Evolutionary conservation across 345 rosid species (phyloP), one percentile per base, ranked within the genome.

Genomic region (Eucalyptus regnans): DNA sequence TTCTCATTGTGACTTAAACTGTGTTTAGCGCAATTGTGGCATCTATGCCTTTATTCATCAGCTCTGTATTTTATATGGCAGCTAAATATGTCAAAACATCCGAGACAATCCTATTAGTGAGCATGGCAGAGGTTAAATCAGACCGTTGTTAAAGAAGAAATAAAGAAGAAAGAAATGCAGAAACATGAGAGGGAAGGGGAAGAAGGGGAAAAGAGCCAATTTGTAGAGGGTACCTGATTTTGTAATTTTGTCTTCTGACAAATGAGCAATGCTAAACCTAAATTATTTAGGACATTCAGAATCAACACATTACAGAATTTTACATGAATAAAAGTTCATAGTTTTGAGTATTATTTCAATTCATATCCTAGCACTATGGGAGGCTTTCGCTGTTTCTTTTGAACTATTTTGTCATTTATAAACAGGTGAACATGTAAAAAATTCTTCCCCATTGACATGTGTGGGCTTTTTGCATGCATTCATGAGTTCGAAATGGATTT

Each of bases 21-120:
- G 9, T 50, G 31, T 41, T 9, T 11, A 12, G 33, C 49, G 92
- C 93, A 98, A 98, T 97, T 84, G 87, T 87, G 90, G 97, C 97
- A 86, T 90, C 89, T 1, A 90, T 94, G 92, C 95, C 96, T 62
- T 90, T 60, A 80, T 87, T 54, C 86, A 13, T n/a, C 4, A 50
- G 20, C 48, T 49, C 3, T 31, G 25, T 66, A 33, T 51, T 37
- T 50, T 54, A 16, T 43, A 58, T n/a, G 31, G 12, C 6, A 58
- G 15, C 51, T n/a, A 86, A 29, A 51, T 31, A 9, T 37, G 20
- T 71, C 27, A 3, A 43, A 71, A 46, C 81, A 71, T 71, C 1
- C 10, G 81, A 41, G 81, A 9, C 27, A 71, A 71, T 71, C 81
- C 46, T 18, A 43, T 37, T 37, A 37, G 46, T 5, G 83, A 37